phyloP scores from a whole-genome alignment of 176 grass and related monocot genomes.

The Luzula sylvatica region DNA sequence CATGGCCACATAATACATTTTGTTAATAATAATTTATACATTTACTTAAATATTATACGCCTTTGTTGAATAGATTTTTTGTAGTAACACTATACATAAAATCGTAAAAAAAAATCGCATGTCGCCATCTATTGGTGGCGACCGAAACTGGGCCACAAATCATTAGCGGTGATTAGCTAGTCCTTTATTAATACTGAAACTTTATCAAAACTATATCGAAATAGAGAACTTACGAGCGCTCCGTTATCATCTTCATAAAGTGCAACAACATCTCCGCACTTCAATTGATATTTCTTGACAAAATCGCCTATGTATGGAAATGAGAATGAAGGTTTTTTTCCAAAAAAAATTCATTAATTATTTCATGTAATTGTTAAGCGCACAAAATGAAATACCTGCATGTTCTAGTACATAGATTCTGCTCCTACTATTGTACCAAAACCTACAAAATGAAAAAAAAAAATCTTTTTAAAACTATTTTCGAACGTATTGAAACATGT shows the following conservation, averaged over 20 bases:
- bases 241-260: background rate
- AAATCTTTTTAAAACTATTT: background rate
- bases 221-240: background rate
- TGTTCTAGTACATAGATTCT: conserved; percentile 12
- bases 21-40: too few relatives aligned
- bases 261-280: background rate
- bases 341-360: background rate
- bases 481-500: too few relatives aligned
- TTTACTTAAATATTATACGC: too few relatives aligned
- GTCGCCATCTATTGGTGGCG: too few relatives aligned
- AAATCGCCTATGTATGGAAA: background rate
- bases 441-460: background rate
- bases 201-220: background rate
- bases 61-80: too few relatives aligned
- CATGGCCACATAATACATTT: too few relatives aligned
- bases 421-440: conserved; percentile 2
- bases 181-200: too few relatives aligned
- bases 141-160: too few relatives aligned
- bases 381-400: background rate
- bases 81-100: too few relatives aligned
- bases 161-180: too few relatives aligned
- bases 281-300: background rate
- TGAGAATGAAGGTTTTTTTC: too few relatives aligned
- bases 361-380: background rate
- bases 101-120: too few relatives aligned